phyloP scores from a whole-genome alignment of 495 filamentous ascomycete species.

The Xylaria flabelliformis region DNA sequence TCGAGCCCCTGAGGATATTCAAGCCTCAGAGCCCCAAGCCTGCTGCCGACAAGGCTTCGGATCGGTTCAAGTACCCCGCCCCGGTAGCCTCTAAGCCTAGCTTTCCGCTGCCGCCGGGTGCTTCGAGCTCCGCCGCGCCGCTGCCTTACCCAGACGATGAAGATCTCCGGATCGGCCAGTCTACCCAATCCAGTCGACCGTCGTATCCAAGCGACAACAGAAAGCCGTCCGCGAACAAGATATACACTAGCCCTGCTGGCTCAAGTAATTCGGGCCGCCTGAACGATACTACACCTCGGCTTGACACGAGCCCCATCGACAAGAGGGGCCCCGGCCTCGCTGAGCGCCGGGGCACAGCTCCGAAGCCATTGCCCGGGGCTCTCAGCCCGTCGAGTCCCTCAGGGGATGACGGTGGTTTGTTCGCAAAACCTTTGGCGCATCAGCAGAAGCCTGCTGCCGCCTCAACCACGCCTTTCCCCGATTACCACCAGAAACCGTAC shows the following conservation, averaged over 20 bases:
- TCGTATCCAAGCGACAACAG: conserved; percentile 54
- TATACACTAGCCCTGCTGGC: conserved; percentile 44
- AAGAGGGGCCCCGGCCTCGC: conserved; percentile 64
- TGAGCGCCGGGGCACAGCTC: conserved; percentile 73
- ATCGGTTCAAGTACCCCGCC: conserved; percentile 57
- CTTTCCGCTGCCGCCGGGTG: conserved; percentile 66
- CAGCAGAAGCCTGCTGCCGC: conserved; percentile 39
- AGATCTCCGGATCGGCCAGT: conserved; percentile 49
- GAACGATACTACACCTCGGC: conserved; percentile 52
- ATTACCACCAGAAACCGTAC: conserved; percentile 57
- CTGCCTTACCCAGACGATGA: conserved; percentile 82
- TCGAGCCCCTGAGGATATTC: conserved; percentile 86
- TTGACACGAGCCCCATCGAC: conserved; percentile 55
- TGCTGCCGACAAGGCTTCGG: conserved; percentile 49
- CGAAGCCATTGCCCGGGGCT: conserved; percentile 65
- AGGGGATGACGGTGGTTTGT: conserved; percentile 73
- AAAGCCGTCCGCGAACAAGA: conserved; percentile 43
- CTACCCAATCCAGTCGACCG: conserved; percentile 48
- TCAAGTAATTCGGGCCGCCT: conserved; percentile 41
- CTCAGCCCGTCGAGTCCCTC: conserved; percentile 78
- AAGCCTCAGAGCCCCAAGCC: conserved; percentile 66
- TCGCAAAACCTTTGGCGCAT: conserved; percentile 59
- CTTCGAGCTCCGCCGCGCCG: conserved; percentile 67
- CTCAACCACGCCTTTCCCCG: conserved; percentile 49
- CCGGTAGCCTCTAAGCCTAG: conserved; percentile 51